These are phyloP conservation scores for Lipomyces chichibuensis DNA, from an alignment of 805 yeast genomes.

Conservation along the genomic window DNA sequence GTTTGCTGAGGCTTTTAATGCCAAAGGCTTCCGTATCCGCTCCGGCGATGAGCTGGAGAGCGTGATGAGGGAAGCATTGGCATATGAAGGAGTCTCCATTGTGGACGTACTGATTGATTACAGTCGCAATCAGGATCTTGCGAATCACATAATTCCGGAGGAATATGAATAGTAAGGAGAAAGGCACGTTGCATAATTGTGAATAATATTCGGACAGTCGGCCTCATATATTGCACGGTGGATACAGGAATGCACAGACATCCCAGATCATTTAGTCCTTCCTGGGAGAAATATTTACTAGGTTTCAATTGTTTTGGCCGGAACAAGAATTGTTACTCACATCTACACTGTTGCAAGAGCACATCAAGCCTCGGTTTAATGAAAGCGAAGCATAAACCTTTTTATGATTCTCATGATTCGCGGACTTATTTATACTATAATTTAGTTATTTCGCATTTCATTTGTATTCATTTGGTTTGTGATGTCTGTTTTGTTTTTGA, in stretches of 20 bases:
- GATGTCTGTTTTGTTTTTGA: too few species aligned
- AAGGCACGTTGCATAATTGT: neutral
- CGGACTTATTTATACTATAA: too few species aligned
- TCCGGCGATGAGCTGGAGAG: neutral
- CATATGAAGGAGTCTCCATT: neutral
- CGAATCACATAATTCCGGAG: neutral
- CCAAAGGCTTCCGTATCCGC: neutral
- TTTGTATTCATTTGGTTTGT: too few species aligned
- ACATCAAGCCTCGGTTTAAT: too few species aligned
- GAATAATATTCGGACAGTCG: neutral
- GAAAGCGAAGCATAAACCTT: too few species aligned
- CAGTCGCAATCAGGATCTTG: neutral
- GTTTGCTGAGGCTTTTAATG: neutral
- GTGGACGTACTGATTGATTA: neutral
- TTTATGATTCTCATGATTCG: too few species aligned
- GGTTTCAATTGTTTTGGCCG: neutral
- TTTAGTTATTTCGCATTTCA: too few species aligned
- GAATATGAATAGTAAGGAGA: neutral
- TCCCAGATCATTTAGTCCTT: neutral
- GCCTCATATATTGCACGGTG: neutral
- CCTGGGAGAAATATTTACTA: neutral
- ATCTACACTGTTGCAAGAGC: neutral
- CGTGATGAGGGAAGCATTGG: conserved; percentile 1
- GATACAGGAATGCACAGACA: neutral
- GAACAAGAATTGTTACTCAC: neutral